Percentiles rank a stretch among this genome's conserved stretches.
Evolutionary conservation across 192 early-diverging fungal species (phyloP).

Genomic region (Coemansia aciculifera): DNA sequence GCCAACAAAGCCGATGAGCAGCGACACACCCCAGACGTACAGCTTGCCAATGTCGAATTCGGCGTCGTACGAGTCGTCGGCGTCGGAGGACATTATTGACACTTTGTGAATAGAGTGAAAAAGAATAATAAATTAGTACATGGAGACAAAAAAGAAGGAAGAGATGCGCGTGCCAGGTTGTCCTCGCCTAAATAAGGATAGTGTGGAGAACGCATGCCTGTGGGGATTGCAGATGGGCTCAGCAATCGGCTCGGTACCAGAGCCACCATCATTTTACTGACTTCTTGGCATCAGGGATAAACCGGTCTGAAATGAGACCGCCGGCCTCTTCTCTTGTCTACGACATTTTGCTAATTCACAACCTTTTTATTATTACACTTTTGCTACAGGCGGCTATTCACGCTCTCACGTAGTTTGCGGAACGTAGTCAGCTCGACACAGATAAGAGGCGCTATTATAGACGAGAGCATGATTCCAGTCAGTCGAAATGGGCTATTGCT

Average conservation of each 20-base stretch:
- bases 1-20: constrained; percentile 64
- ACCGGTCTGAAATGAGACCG: not conserved
- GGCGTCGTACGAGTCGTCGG: constrained; percentile 27
- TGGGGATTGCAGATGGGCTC: not conserved
- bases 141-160: not conserved
- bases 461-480: constrained; percentile 41
- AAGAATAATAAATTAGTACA: not conserved
- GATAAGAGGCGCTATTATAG: not conserved
- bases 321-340: not conserved
- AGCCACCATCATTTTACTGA: not conserved
- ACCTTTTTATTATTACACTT: not conserved
- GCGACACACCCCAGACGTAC: constrained; percentile 58
- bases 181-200: not conserved
- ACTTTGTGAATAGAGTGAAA: not conserved
- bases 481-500: constrained; percentile 64
- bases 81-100: constrained; percentile 12
- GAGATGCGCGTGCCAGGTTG: not conserved
- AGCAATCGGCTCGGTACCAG: not conserved
- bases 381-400: not conserved
- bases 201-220: not conserved
- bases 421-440: not conserved
- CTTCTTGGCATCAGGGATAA: not conserved
- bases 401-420: not conserved
- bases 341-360: not conserved
- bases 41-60: constrained; percentile 53